Evolutionary conservation across 306 rosid genomes (phyloP).

Genomic region (Prinsepia uniflora): DNA sequence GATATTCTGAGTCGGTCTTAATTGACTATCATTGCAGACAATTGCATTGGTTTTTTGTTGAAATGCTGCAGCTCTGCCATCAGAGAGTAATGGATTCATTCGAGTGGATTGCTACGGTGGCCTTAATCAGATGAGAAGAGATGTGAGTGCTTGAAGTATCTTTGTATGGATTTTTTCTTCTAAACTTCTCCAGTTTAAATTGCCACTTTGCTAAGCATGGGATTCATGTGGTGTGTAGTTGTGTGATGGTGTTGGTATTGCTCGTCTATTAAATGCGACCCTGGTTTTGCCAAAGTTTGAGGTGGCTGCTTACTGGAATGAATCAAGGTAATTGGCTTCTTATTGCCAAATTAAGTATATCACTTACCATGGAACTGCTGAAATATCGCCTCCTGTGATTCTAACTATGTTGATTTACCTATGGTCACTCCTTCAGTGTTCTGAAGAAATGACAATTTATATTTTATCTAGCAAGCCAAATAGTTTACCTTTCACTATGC

Average conservation of each 20-base stretch:
- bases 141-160: slow-evolving; percentile 47
- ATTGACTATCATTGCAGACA: slow-evolving; percentile 84
- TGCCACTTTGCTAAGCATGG: slow-evolving; percentile 24
- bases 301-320: slow-evolving; percentile 93
- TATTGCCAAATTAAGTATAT: not conserved
- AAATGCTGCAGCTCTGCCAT: slow-evolving; percentile 78
- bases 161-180: not conserved
- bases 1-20: slow-evolving; percentile 55
- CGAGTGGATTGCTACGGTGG: slow-evolving; percentile 96
- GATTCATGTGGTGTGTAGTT: slow-evolving; percentile 45
- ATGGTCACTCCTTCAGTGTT: not conserved
- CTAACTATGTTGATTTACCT: not conserved
- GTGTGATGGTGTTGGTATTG: slow-evolving; percentile 94
- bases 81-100: slow-evolving; percentile 69
- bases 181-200: slow-evolving; percentile 1
- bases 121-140: slow-evolving; percentile 96
- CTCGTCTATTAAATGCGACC: slow-evolving; percentile 76
- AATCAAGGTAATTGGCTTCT: slow-evolving; percentile 58
- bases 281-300: slow-evolving; percentile 87
- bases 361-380: not conserved
- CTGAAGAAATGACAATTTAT: not conserved
- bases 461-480: not conserved
- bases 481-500: not conserved
- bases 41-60: slow-evolving; percentile 58
- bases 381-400: not conserved